These are phyloP conservation scores for Fomitopsis betulina DNA, from an alignment of 1,284 basidiomycete species.

Conservation along the genomic window DNA sequence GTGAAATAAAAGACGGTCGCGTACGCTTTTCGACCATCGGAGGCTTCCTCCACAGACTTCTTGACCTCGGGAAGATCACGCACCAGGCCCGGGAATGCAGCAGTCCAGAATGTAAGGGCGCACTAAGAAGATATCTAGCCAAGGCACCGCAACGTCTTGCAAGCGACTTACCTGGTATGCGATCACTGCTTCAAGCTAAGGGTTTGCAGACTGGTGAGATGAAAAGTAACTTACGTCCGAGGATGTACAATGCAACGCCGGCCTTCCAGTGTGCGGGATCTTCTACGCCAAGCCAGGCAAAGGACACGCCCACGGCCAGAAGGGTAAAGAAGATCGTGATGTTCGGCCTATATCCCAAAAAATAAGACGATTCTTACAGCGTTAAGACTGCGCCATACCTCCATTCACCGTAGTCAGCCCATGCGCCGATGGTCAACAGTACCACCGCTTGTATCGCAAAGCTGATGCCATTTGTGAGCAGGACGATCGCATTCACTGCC, in stretches of 20 bases:
- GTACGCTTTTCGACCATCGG: conserved; percentile 43
- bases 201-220: neutral
- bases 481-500: conserved; percentile 71
- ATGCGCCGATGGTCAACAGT: conserved; percentile 62
- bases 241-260: conserved; percentile 67
- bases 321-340: conserved; percentile 77
- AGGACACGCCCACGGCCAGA: conserved; percentile 63
- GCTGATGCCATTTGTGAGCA: conserved; percentile 71
- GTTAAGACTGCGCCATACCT: conserved; percentile 34
- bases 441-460: conserved; percentile 70
- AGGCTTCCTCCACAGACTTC: conserved; percentile 38
- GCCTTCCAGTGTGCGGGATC: conserved; percentile 65
- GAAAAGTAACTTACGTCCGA: conserved; percentile 55
- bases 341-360: conserved; percentile 46
- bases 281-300: conserved; percentile 73
- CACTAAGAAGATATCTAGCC: conserved; percentile 35
- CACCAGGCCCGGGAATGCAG: conserved; percentile 77
- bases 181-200: conserved; percentile 45
- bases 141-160: neutral
- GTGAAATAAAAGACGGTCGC: conserved; percentile 5
- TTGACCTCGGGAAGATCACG: conserved; percentile 69
- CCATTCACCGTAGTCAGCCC: conserved; percentile 79
- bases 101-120: conserved; percentile 79
- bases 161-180: conserved; percentile 58
- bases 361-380: neutral